phyloP scores from a whole-genome alignment of 106 monocot species.

The Xerophyta viscosa region DNA sequence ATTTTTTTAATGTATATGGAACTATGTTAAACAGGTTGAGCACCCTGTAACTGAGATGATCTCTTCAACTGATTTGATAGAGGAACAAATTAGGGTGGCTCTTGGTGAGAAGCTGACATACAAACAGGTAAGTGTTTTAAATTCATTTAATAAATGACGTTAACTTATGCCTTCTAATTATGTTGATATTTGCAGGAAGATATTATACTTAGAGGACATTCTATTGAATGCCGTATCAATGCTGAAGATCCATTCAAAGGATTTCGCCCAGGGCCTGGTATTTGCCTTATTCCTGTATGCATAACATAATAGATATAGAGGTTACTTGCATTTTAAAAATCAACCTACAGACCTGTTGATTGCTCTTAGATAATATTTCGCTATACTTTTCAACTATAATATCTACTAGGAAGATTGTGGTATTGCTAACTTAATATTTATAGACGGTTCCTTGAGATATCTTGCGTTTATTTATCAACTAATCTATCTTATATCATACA shows the following conservation, averaged over 20 bases:
- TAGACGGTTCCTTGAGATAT: no score
- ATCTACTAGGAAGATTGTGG: no score
- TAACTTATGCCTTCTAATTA: no score
- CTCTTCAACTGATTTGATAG: slow-evolving; percentile 90
- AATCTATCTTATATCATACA: no score
- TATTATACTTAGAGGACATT: slow-evolving; percentile 94
- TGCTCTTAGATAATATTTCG: no score
- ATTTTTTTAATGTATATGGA: no score
- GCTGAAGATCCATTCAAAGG: slow-evolving; percentile 97
- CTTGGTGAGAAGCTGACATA: slow-evolving; percentile 73
- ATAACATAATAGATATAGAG: no score
- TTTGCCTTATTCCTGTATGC: background rate
- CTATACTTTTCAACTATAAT: no score
- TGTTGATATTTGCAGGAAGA: slow-evolving; percentile 48
- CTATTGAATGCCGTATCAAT: slow-evolving; percentile 94
- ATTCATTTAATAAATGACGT: no score
- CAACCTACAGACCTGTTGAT: background rate
- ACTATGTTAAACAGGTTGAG: slow-evolving; percentile 82
- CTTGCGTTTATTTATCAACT: no score
- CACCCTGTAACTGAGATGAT: slow-evolving; percentile 99
- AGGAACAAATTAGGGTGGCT: slow-evolving; percentile 87
- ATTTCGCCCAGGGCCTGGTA: slow-evolving; percentile 95
- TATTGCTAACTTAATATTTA: no score
- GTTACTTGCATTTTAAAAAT: no score
- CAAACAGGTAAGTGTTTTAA: slow-evolving; percentile 65